These are phyloP conservation scores for Saccharomyces hybrid DNA, from an alignment of 1,139 yeast species.

Conservation along the genomic window DNA sequence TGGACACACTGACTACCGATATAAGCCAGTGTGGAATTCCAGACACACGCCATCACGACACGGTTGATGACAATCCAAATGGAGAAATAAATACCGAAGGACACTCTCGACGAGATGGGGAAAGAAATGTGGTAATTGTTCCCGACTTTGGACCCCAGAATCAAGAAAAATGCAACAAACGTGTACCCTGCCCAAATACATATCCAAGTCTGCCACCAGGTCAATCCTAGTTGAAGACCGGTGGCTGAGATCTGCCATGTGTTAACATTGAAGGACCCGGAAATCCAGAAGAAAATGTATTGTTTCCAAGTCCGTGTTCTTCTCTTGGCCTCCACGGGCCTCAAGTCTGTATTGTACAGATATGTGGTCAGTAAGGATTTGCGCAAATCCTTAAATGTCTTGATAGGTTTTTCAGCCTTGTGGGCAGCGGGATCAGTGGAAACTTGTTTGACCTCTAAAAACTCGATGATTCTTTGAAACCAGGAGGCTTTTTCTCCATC, in stretches of 20 bases:
- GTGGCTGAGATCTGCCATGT: slow-evolving; percentile 90
- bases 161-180: slow-evolving; percentile 53
- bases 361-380: slow-evolving; percentile 40
- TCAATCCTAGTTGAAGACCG: slow-evolving; percentile 62
- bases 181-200: slow-evolving; percentile 73
- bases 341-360: slow-evolving; percentile 61
- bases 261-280: slow-evolving; percentile 78
- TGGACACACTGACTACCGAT: slow-evolving; percentile 79
- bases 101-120: slow-evolving; percentile 64
- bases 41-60: slow-evolving; percentile 73
- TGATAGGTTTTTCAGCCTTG: neutral
- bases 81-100: slow-evolving; percentile 73
- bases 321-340: slow-evolving; percentile 55
- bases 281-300: slow-evolving; percentile 71
- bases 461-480: slow-evolving; percentile 5
- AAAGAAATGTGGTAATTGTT: slow-evolving; percentile 66
- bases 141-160: slow-evolving; percentile 62
- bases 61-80: slow-evolving; percentile 73
- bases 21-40: slow-evolving; percentile 79
- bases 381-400: neutral
- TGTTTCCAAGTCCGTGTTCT: slow-evolving; percentile 78
- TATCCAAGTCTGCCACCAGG: slow-evolving; percentile 87
- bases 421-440: slow-evolving; percentile 6
- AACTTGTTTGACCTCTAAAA: slow-evolving; percentile 13
- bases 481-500: neutral